Percentiles rank a stretch among this genome's conserved stretches.
Conservation (phyloP, 2,329 filamentous ascomycete species). For the Ascochyta koolunga region DNA sequence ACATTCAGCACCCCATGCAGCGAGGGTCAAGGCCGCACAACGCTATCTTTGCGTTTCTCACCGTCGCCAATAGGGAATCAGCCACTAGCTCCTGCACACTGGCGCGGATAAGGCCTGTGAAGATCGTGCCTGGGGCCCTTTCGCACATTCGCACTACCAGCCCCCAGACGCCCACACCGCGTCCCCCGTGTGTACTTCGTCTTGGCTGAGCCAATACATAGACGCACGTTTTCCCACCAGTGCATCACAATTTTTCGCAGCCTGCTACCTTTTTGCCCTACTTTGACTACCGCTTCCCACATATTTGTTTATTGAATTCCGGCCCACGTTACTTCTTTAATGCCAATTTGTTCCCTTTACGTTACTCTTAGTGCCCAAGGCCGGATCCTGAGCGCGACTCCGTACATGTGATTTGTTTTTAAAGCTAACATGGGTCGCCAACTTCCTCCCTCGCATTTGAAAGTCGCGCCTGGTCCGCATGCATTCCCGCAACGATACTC, state of each 20-base stretch:
- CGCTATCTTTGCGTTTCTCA: slow-evolving; percentile 15
- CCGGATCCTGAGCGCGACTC: slow-evolving; percentile 25
- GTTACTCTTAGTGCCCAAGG: slow-evolving; percentile 15
- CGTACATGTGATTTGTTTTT: slow-evolving; percentile 33
- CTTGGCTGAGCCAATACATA: slow-evolving; percentile 44
- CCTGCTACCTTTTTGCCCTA: slow-evolving; percentile 14
- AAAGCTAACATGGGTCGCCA: slow-evolving; percentile 40
- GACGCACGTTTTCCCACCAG: slow-evolving; percentile 38
- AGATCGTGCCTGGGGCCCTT: slow-evolving; percentile 18
- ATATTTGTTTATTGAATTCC: slow-evolving; percentile 13
- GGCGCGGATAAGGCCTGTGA: slow-evolving; percentile 19
- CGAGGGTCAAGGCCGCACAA: slow-evolving; percentile 11
- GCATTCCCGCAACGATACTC: slow-evolving; percentile 39
- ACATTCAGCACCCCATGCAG: slow-evolving; percentile 1
- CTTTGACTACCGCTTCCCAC: slow-evolving; percentile 10
- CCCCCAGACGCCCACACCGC: slow-evolving; percentile 11
- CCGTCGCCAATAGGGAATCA: slow-evolving; percentile 15
- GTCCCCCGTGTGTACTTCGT: slow-evolving; percentile 15
- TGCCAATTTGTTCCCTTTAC: slow-evolving; percentile 4
- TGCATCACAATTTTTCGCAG: slow-evolving; percentile 25
- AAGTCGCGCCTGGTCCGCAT: slow-evolving; percentile 39
- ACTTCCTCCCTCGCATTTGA: slow-evolving; percentile 43
- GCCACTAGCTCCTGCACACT: slow-evolving; percentile 13
- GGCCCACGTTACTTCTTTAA: slow-evolving; percentile 12
- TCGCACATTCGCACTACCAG: slow-evolving; percentile 17